A percentile compares a stretch with the other conserved stretches of the same genome.
phyloP scores from a whole-genome alignment of 2,329 filamentous ascomycete genomes.

The Tothia fuscella region DNA sequence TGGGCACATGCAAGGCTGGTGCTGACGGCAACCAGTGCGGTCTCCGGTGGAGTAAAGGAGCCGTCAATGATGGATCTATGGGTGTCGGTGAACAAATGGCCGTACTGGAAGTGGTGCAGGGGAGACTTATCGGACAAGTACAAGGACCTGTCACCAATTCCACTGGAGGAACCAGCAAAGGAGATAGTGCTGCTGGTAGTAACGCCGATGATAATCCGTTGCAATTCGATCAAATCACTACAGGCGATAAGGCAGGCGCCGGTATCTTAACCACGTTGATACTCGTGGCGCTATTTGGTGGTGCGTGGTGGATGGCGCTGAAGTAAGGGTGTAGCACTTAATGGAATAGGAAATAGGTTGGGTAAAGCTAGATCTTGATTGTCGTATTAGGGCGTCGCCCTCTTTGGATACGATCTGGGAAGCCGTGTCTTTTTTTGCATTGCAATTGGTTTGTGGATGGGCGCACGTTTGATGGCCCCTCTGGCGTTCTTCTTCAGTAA shows the following conservation, averaged over 20 bases:
- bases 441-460: no score
- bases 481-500: no score
- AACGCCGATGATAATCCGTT: conserved; percentile 15
- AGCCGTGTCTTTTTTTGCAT: no score
- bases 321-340: conserved; percentile 6
- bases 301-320: conserved; percentile 41
- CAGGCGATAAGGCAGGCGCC: conserved; percentile 55
- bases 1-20: conserved; percentile 41
- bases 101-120: conserved; percentile 42
- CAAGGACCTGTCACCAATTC: conserved; percentile 31
- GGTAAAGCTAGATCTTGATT: no score
- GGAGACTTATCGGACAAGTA: conserved; percentile 24
- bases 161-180: conserved; percentile 40
- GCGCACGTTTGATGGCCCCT: no score
- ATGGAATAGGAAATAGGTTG: no score
- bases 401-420: no score
- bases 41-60: conserved; percentile 30
- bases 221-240: conserved; percentile 5
- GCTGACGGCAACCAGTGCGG: conserved; percentile 34
- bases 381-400: no score
- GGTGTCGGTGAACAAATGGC: conserved; percentile 51
- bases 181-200: conserved; percentile 24
- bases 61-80: conserved; percentile 30
- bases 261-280: conserved; percentile 51
- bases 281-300: conserved; percentile 42